Conservation (phyloP, 495 filamentous ascomycete species). For the Parmelia sp. region DNA sequence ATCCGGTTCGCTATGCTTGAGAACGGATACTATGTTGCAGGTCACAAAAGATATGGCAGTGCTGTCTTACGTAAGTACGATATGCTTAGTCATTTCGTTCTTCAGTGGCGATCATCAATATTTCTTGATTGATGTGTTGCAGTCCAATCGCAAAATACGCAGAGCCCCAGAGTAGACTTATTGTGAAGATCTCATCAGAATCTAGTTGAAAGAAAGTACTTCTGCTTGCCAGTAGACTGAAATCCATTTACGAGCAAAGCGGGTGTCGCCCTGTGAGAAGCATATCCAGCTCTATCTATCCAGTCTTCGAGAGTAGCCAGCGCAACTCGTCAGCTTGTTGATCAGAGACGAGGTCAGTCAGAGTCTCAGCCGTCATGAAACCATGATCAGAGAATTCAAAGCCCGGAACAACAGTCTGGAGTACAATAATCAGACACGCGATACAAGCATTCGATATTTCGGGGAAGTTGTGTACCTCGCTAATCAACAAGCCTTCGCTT, state of each 20-base stretch:
- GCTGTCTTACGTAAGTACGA: too few relatives aligned
- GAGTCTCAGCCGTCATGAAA: conserved; percentile 42
- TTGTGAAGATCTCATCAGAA: too few relatives aligned
- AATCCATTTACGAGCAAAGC: neutral
- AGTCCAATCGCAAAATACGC: too few relatives aligned
- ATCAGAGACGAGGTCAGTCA: conserved; percentile 43
- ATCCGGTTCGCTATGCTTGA: too few relatives aligned
- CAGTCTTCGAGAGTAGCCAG: conserved; percentile 36
- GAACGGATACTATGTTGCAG: too few relatives aligned
- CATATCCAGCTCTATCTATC: neutral
- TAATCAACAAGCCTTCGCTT: conserved; percentile 51
- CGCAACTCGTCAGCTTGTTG: conserved; percentile 43
- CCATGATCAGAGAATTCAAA: conserved; percentile 62
- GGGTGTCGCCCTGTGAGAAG: neutral
- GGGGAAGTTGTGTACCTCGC: conserved; percentile 40
- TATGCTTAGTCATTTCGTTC: too few relatives aligned
- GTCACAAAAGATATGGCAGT: too few relatives aligned
- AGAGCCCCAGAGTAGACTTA: too few relatives aligned
- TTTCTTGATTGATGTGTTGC: too few relatives aligned
- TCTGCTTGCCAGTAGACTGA: neutral
- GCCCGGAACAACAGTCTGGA: conserved; percentile 55
- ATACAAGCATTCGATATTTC: neutral
- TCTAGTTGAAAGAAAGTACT: too few relatives aligned
- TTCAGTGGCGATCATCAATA: too few relatives aligned
- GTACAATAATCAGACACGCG: neutral